Evolutionary conservation across 352 stramenopile genomes (phyloP).

Genomic region (Phytopythium sindhum): DNA sequence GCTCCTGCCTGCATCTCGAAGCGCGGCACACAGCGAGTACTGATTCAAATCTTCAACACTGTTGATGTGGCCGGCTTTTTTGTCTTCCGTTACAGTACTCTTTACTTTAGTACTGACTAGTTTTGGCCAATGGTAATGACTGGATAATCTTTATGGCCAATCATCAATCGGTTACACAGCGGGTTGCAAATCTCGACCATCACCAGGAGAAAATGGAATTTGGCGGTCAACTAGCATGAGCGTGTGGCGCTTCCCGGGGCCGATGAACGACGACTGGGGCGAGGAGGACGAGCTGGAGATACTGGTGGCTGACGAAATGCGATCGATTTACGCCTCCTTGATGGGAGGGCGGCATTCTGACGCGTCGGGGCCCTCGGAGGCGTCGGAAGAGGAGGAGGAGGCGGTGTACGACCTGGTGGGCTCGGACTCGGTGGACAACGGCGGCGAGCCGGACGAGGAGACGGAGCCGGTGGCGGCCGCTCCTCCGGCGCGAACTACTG

Average conservation of each 20-base stretch:
- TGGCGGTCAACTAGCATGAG: no score
- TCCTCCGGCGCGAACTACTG: not conserved
- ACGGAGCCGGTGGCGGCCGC: not conserved
- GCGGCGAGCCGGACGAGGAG: not conserved
- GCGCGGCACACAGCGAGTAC: no score
- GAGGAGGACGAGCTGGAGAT: not conserved
- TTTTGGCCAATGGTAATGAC: no score
- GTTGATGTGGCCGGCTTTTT: no score
- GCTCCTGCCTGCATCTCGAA: no score
- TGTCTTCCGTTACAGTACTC: no score
- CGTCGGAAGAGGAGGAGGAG: not conserved
- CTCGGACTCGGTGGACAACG: conserved; percentile 4
- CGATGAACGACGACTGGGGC: not conserved
- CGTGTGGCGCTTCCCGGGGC: not conserved
- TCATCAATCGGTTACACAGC: no score
- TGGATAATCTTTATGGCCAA: no score
- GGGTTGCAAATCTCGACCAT: no score
- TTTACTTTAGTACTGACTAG: no score
- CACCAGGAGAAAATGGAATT: no score
- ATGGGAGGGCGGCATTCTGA: not conserved
- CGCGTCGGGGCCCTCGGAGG: not conserved
- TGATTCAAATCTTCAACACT: no score
- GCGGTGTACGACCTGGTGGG: conserved; percentile 1
- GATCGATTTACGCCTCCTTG: not conserved
- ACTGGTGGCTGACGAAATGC: not conserved